These are phyloP conservation scores for Lichenothelia convexa DNA, from an alignment of 495 filamentous ascomycete genomes.

Conservation along the genomic window DNA sequence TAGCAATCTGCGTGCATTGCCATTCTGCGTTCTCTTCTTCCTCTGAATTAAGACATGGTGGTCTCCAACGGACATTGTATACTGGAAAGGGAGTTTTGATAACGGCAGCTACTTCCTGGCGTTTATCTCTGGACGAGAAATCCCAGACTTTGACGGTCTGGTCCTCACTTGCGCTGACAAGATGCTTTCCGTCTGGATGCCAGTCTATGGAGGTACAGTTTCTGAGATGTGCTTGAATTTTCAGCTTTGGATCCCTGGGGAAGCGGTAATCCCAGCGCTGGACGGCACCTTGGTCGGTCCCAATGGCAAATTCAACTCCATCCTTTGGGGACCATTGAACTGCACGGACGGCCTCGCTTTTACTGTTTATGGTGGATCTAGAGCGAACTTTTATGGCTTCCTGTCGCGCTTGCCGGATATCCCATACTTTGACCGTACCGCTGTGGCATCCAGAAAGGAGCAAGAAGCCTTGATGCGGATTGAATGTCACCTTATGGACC, in stretches of 20 bases:
- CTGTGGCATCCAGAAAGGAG: slow-evolving; percentile 86
- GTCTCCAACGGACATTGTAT: slow-evolving; percentile 68
- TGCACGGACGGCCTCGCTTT: slow-evolving; percentile 65
- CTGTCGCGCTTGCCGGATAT: slow-evolving; percentile 38
- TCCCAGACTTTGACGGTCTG: slow-evolving; percentile 85
- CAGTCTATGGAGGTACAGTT: slow-evolving; percentile 73
- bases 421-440: slow-evolving; percentile 70
- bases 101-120: slow-evolving; percentile 52
- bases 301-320: slow-evolving; percentile 70
- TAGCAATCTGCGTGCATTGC: slow-evolving; percentile 50
- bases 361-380: slow-evolving; percentile 36
- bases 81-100: slow-evolving; percentile 50
- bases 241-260: slow-evolving; percentile 37
- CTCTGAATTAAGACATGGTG: slow-evolving; percentile 53
- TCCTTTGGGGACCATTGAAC: slow-evolving; percentile 79
- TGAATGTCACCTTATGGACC: slow-evolving; percentile 81
- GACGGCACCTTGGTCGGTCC: slow-evolving; percentile 68
- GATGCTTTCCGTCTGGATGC: slow-evolving; percentile 87
- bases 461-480: slow-evolving; percentile 57
- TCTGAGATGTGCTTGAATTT: slow-evolving; percentile 69
- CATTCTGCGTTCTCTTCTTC: slow-evolving; percentile 42
- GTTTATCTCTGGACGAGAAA: slow-evolving; percentile 58
- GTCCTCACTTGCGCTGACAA: slow-evolving; percentile 70
- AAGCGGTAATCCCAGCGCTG: slow-evolving; percentile 54
- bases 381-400: slow-evolving; percentile 35